Evolutionary conservation across 2,329 filamentous ascomycete species (phyloP).

Genomic region (Botrytis aclada): DNA sequence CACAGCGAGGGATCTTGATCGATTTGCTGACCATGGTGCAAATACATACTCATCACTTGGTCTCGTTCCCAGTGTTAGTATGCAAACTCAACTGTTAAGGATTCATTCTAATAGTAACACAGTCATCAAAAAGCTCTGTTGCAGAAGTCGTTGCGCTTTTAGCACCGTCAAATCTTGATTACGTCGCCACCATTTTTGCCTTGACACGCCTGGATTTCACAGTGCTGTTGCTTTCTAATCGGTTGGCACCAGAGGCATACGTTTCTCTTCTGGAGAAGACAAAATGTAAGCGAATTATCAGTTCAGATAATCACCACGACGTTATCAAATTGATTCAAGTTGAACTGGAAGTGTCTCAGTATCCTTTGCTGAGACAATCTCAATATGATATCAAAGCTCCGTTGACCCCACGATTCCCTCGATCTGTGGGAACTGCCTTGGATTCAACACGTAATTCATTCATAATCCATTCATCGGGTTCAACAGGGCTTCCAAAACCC

Average conservation of each 20-base stretch:
- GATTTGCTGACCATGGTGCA: constrained; percentile 34
- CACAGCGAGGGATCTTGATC: constrained; percentile 35
- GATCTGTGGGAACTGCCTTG: constrained; percentile 12
- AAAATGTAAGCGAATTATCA: constrained; percentile 22
- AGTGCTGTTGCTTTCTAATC: constrained; percentile 52
- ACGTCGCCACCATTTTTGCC: constrained; percentile 51
- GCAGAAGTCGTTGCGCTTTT: constrained; percentile 28
- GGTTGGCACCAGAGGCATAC: constrained; percentile 51
- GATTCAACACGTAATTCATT: constrained; percentile 23
- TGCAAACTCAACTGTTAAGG: neutral
- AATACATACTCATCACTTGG: constrained; percentile 28
- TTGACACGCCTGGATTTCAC: constrained; percentile 52
- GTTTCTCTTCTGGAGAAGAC: constrained; percentile 46
- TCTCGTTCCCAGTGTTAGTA: constrained; percentile 24
- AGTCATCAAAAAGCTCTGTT: neutral
- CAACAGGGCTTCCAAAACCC: constrained; percentile 58
- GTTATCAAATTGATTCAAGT: constrained; percentile 21
- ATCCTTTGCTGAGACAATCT: constrained; percentile 25
- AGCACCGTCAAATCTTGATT: constrained; percentile 44
- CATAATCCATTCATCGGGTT: constrained; percentile 44
- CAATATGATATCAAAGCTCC: constrained; percentile 22
- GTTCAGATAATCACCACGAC: constrained; percentile 19
- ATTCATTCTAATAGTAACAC: neutral
- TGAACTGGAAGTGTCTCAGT: constrained; percentile 28
- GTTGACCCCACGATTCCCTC: constrained; percentile 20